Evolutionary conservation across 306 rosid genomes (phyloP).

Genomic region (Citrullus mucosospermus): DNA sequence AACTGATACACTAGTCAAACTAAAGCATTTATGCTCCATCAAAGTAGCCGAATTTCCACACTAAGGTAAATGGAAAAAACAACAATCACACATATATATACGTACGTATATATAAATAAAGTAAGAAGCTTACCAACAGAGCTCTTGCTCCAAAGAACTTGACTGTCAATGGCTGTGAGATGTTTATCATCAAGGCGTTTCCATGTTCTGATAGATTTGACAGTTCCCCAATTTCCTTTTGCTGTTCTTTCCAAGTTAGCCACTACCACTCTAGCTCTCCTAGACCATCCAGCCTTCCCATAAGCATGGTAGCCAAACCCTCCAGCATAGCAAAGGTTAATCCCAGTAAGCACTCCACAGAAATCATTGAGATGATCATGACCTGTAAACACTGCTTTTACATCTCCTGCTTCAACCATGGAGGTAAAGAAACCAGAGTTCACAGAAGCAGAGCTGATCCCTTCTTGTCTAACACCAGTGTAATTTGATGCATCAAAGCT

Average conservation of each 20-base stretch:
- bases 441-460: slow-evolving; percentile 74
- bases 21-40: too few species aligned
- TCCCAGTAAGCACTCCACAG: slow-evolving; percentile 56
- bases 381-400: slow-evolving; percentile 76
- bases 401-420: slow-evolving; percentile 77
- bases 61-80: too few species aligned
- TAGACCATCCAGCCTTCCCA: slow-evolving; percentile 87
- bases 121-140: slow-evolving; percentile 15
- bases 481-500: slow-evolving; percentile 53
- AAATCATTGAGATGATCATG: slow-evolving; percentile 92
- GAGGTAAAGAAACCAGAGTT: slow-evolving; percentile 90
- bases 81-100: too few species aligned
- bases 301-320: slow-evolving; percentile 97
- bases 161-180: slow-evolving; percentile 47
- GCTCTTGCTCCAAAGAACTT: slow-evolving; percentile 65
- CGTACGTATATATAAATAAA: too few species aligned
- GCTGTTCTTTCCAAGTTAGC: slow-evolving; percentile 53
- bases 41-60: too few species aligned
- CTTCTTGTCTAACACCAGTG: slow-evolving; percentile 58
- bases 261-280: slow-evolving; percentile 79
- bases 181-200: slow-evolving; percentile 69
- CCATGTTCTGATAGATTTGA: slow-evolving; percentile 77
- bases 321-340: slow-evolving; percentile 74
- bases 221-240: slow-evolving; percentile 56
- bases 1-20: too few species aligned